Conservation (phyloP, 2,329 filamentous ascomycete species). For the Fusarium nelsonii region DNA sequence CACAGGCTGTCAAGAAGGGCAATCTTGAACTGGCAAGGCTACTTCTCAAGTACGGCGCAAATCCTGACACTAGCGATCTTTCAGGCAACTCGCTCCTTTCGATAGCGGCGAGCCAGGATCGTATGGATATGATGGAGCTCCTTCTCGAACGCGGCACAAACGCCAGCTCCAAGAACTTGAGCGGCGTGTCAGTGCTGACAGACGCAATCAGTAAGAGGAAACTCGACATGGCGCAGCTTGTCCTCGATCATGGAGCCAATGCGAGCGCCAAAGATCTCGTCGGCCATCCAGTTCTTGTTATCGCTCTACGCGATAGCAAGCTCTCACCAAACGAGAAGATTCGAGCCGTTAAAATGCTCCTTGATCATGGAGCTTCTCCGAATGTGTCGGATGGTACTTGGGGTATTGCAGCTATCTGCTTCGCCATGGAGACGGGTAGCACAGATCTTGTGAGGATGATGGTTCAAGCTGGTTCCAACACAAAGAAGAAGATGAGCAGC, state of each 20-base stretch:
- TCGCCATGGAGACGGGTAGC: slow-evolving; percentile 45
- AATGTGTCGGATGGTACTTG: slow-evolving; percentile 46
- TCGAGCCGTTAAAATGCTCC: slow-evolving; percentile 48
- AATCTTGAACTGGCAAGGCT: slow-evolving; percentile 48
- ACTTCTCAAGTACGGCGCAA: slow-evolving; percentile 54
- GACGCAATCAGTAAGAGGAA: slow-evolving; percentile 51
- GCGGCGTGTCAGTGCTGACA: slow-evolving; percentile 52
- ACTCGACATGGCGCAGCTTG: slow-evolving; percentile 49
- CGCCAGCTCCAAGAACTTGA: slow-evolving; percentile 46
- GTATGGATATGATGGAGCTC: slow-evolving; percentile 50
- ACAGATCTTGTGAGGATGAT: slow-evolving; percentile 47
- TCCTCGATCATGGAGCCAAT: slow-evolving; percentile 53
- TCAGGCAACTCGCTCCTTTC: slow-evolving; percentile 50
- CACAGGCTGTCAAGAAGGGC: slow-evolving; percentile 46
- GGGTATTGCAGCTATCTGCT: slow-evolving; percentile 41
- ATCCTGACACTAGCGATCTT: slow-evolving; percentile 48
- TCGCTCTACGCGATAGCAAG: slow-evolving; percentile 47
- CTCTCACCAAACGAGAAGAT: slow-evolving; percentile 45
- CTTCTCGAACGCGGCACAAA: slow-evolving; percentile 54
- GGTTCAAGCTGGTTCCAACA: slow-evolving; percentile 48
- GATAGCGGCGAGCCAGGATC: slow-evolving; percentile 47
- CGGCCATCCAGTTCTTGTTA: slow-evolving; percentile 51
- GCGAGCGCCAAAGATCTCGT: slow-evolving; percentile 50
- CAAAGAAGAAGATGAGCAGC: slow-evolving; percentile 45
- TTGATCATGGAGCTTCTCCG: slow-evolving; percentile 52